phyloP scores from a whole-genome alignment of 345 rosid species.

The Pistacia vera region DNA sequence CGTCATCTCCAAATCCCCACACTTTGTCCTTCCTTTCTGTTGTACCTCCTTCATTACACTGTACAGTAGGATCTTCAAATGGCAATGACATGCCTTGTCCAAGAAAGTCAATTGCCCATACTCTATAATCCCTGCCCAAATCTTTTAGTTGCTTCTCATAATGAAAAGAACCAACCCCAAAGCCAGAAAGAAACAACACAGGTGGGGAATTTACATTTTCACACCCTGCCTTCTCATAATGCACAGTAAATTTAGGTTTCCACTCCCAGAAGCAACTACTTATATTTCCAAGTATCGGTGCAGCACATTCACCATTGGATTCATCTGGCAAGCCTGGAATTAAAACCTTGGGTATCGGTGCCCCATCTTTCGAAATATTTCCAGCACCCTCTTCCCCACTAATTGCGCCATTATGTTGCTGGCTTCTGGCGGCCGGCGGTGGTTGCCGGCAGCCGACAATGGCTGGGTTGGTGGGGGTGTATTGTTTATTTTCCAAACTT shows the following conservation, averaged over 20 bases:
- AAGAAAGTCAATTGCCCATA: constrained; percentile 96
- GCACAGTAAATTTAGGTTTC: constrained; percentile 79
- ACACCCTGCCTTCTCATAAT: constrained; percentile 73
- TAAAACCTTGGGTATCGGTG: constrained; percentile 50
- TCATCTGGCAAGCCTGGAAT: constrained; percentile 74
- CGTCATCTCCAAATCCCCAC: constrained; percentile 92
- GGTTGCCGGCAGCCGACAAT: too few species aligned
- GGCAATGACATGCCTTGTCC: constrained; percentile 94
- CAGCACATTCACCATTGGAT: constrained; percentile 52
- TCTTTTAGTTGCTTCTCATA: constrained; percentile 89
- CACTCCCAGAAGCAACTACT: constrained; percentile 72
- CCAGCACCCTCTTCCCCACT: constrained; percentile 51
- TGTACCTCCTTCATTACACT: constrained; percentile 27
- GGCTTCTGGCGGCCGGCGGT: too few species aligned
- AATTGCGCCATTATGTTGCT: constrained; percentile 6
- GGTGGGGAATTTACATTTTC: constrained; percentile 69
- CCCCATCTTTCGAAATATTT: constrained; percentile 32
- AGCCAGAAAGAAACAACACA: constrained; percentile 89
- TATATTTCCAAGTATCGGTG: constrained; percentile 28
- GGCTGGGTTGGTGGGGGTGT: too few species aligned
- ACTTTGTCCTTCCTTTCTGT: constrained; percentile 28
- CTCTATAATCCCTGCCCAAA: constrained; percentile 86
- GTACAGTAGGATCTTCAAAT: constrained; percentile 65
- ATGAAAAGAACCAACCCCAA: constrained; percentile 96
- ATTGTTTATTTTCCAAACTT: too few species aligned